Conservation (phyloP, 306 rosid genomes). For the Citrullus amarus region DNA sequence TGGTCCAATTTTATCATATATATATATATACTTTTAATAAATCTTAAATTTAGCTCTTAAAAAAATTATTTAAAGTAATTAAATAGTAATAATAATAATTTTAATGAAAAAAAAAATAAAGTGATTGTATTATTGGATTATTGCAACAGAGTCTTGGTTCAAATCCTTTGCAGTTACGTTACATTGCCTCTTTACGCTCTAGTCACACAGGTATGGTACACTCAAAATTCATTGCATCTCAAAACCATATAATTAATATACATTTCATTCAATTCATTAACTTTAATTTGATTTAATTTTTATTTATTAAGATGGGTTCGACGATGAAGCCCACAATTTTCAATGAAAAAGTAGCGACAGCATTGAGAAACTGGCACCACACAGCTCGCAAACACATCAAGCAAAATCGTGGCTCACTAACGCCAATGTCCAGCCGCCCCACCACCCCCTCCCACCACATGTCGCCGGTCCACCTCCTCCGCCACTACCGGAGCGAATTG, state of each 20-base stretch:
- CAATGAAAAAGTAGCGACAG: constrained; percentile 60
- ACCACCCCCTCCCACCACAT: constrained; percentile 34
- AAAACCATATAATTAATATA: background rate
- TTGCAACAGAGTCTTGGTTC: constrained; percentile 8
- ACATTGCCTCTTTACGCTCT: constrained; percentile 11
- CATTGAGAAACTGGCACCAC: constrained; percentile 67
- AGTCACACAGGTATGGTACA: background rate
- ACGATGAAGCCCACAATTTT: constrained; percentile 71
- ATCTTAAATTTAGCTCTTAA: too few species aligned
- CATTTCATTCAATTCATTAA: background rate
- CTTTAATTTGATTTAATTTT: background rate
- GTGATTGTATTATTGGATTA: background rate
- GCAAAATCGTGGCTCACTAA: constrained; percentile 33
- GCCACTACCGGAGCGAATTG: constrained; percentile 32
- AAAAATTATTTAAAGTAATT: too few species aligned
- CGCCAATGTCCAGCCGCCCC: constrained; percentile 42
- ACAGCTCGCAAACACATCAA: constrained; percentile 46
- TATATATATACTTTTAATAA: too few species aligned
- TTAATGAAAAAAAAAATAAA: too few species aligned
- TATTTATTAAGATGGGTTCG: constrained; percentile 53
- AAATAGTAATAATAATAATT: too few species aligned
- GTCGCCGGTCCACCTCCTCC: constrained; percentile 55
- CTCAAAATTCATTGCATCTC: background rate
- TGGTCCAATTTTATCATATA: too few species aligned
- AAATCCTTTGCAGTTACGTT: constrained; percentile 11